phyloP scores from a whole-genome alignment of 2,329 filamentous ascomycete genomes.

The Colletotrichum liaoningense region DNA sequence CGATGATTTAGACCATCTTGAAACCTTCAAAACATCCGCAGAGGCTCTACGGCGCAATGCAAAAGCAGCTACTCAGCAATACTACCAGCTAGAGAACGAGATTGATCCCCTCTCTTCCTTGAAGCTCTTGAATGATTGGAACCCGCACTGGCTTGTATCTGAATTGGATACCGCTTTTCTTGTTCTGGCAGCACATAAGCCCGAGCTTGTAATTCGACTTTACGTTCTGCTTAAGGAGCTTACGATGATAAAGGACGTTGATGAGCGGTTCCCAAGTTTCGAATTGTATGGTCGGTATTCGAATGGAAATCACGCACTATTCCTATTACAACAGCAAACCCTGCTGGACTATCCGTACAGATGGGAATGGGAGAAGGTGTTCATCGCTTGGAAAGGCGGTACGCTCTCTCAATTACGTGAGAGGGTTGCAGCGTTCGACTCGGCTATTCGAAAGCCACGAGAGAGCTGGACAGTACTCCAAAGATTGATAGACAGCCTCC shows the following conservation, averaged over 20 bases:
- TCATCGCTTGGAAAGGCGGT: not conserved
- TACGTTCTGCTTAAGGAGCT: not conserved
- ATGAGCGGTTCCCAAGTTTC: not conserved
- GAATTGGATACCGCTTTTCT: no score
- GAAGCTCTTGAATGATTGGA: not conserved
- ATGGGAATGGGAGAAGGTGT: not conserved
- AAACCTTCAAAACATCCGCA: not conserved
- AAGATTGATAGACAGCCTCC: not conserved
- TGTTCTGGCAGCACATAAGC: not conserved
- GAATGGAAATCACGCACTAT: not conserved
- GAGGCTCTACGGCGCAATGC: not conserved
- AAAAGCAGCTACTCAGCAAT: not conserved
- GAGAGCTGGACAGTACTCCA: not conserved
- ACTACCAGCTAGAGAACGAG: not conserved
- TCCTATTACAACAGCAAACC: not conserved
- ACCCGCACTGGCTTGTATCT: no score
- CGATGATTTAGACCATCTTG: not conserved
- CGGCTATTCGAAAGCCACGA: not conserved
- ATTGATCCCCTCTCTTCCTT: not conserved
- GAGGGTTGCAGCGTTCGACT: not conserved
- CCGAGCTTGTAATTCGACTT: not conserved
- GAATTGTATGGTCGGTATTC: not conserved
- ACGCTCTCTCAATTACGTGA: not conserved
- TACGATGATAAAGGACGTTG: not conserved
- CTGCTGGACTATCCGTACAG: not conserved